Evolutionary conservation across 495 filamentous ascomycete genomes (phyloP), one percentile per base, ranked within the genome.

Genomic region (Lepraria neglecta): DNA sequence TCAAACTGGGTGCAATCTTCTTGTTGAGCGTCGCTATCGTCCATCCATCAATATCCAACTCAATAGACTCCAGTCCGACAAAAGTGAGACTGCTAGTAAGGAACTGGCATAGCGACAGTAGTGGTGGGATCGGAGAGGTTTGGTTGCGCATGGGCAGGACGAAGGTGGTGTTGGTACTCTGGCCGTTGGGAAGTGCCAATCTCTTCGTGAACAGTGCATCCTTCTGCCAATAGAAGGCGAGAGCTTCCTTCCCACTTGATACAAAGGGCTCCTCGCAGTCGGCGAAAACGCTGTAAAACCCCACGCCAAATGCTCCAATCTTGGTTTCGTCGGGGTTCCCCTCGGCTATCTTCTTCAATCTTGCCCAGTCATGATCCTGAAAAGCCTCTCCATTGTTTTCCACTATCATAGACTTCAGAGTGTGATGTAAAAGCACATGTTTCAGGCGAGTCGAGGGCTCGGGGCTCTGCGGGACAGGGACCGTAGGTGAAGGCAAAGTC

Each of bases 221-320:
- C 19, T 86, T 89, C 71, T 95, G 97, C 95, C 95, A 99, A 74
- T 96, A 97, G 71, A 99, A 99, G 12, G 92, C 92, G 89, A 99
- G 95, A 27, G 90, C 92, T 69, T 94, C 83, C 55, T 81, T 82
- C 3, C 94, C 95, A 0, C 92, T 97, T 50, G 87, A 90, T 56
- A 97, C 87, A 71, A 97, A 96, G 5, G 95, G 95, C 67, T 96
- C 90, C 70, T 99, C 95, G 69, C 91, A 97, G 69, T 97, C 94
- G 63, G 94, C 88, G 73, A 99, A 99, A 40, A 97, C 94, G 72
- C 89, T 94, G 77, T 99, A 99, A 73, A 99, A 97, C 3, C 95
- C 95, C 43, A 99, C 95, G 51, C 95, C 95, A 71, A 97, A 99
- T 5, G 95, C 95, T 21, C 95, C 95, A 67, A 99, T 97, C 76